Percentiles rank a stretch among this genome's conserved stretches.
Conservation (phyloP, 441 rosid genomes). For the Adansonia rubrostipa region DNA sequence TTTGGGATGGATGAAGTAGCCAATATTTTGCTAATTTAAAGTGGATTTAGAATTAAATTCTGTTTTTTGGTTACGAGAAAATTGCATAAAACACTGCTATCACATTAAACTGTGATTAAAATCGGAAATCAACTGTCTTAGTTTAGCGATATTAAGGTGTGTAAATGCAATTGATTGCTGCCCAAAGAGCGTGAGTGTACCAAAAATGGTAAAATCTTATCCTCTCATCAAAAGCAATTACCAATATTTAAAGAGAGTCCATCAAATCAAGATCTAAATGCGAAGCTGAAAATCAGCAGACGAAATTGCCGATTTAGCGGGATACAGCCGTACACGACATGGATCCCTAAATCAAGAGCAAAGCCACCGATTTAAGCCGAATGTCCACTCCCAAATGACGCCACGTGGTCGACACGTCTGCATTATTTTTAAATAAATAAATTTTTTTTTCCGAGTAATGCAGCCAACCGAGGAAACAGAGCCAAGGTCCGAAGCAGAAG, state of each 20-base stretch:
- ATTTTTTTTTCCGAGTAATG: not conserved
- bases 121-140: not conserved
- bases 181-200: not conserved
- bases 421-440: not conserved
- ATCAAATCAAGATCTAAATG: not conserved
- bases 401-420: conserved; percentile 26
- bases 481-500: not conserved
- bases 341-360: conserved; percentile 18
- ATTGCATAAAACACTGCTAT: not conserved
- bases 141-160: not conserved
- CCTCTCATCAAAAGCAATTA: not conserved
- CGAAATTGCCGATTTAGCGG: conserved; percentile 12
- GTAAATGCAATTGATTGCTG: not conserved
- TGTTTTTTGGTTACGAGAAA: not conserved
- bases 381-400: conserved; percentile 15
- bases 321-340: conserved; percentile 23
- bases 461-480: conserved; percentile 28
- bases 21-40: not conserved
- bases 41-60: not conserved
- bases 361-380: conserved; percentile 12
- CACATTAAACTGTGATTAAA: not conserved
- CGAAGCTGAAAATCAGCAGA: not conserved
- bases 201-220: not conserved
- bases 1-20: not conserved
- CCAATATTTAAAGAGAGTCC: not conserved